Percentiles rank a stretch among this genome's conserved stretches.
Evolutionary conservation across 768 basidiomycete species (phyloP).

Genomic region (Hydnomerulius pinastri): DNA sequence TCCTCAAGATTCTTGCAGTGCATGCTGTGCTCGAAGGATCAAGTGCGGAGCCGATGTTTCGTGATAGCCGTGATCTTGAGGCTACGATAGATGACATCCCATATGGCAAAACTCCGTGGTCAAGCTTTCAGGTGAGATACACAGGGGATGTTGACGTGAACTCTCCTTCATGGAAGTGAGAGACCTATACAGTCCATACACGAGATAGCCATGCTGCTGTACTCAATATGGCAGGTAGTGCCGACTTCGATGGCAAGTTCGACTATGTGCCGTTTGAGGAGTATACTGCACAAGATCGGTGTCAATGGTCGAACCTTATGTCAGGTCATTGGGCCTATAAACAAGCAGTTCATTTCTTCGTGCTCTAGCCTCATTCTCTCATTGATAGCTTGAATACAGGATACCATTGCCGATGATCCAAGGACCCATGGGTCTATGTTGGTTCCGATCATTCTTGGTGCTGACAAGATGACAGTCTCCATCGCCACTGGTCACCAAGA

Average conservation of each 20-base stretch:
- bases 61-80: no score
- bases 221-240: no score
- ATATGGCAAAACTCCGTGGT: no score
- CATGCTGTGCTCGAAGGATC: no score
- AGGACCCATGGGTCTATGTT: conserved; percentile 7
- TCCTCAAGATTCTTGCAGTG: no score
- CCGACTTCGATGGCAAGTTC: conserved; percentile 21
- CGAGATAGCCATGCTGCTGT: no score
- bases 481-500: conserved; percentile 10
- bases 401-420: conserved; percentile 11
- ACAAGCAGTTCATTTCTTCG: not conserved
- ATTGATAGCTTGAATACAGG: not conserved
- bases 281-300: not conserved
- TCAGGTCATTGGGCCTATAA: conserved; percentile 13
- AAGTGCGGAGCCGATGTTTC: no score
- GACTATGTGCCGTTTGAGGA: conserved; percentile 20
- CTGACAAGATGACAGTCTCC: conserved; percentile 13
- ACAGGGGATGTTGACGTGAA: no score
- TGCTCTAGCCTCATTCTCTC: not conserved
- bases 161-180: no score
- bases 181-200: no score
- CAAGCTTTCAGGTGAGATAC: no score
- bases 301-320: conserved; percentile 2
- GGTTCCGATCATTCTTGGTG: conserved; percentile 12
- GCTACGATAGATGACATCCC: no score